Evolutionary conservation across 1,284 basidiomycete genomes (phyloP), one percentile per base, ranked within the genome.

Genomic region (Cystobasidium pallidum): DNA sequence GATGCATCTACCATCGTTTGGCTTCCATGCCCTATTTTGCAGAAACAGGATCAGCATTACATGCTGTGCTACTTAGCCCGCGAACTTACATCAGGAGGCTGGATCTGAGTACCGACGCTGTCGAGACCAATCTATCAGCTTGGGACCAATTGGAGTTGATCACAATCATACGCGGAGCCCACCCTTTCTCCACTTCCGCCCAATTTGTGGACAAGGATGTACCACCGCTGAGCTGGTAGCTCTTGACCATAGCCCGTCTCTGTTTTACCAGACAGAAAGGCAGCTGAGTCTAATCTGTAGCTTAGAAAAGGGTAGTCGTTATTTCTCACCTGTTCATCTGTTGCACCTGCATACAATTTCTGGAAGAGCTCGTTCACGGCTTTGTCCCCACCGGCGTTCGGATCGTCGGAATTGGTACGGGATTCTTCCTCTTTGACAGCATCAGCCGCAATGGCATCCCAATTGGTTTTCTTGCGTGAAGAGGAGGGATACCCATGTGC

Each of bases 171-270:
- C 3, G 21, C 30, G n/a, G 24, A 36, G 24, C 15, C 49, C 15
- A 58, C 30, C 79, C 85, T 82, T 90, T 90, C 75, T 82, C 84
- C 8, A 96, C 92, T 75, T 92, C 91, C 3, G 87, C 86, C 94
- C 94, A 97, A 81, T 96, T 92, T 0, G 94, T 97, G 82, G 91
- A 93, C 54, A 97, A 84, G 0, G 91, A 89, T 8, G 94, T 97
- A 2, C 94, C 78, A 92, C 72, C 54, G 24, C 59, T 26, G 8
- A 71, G 47, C 36, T 86, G 85, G 80, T 91, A 96, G 80, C 91
- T 93, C 86, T 97, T 97, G 87, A 96, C 88, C 92, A 97, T 97
- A 0, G 94, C 94, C 47, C 88, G 86, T 78, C 85, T 87, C 2
- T 92, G 32, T 65, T 3, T 3, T 4, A 45, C n/a, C 3, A 3